Evolutionary conservation across 192 early-diverging fungal species (phyloP).

Genomic region (Linnemannia schmuckeri): DNA sequence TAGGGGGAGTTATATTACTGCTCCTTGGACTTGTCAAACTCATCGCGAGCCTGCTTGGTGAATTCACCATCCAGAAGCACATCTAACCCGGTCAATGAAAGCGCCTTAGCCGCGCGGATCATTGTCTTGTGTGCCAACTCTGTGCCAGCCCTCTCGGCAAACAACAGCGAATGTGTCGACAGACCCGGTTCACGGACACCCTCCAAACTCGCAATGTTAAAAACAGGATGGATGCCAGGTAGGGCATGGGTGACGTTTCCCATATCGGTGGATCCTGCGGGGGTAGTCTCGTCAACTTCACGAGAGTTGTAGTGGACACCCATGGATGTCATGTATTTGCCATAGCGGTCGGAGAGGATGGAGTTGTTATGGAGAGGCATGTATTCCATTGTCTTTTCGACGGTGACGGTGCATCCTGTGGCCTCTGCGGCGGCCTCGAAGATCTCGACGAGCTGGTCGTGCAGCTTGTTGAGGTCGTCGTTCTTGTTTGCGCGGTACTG

Average conservation of each 20-base stretch:
- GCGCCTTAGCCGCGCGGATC: constrained; percentile 64
- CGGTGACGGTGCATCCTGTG: constrained; percentile 75
- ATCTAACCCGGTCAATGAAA: constrained; percentile 65
- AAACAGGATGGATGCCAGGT: constrained; percentile 71
- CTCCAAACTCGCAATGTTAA: constrained; percentile 69
- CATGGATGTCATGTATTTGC: constrained; percentile 62
- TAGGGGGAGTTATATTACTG: neutral
- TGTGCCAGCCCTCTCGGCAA: constrained; percentile 71
- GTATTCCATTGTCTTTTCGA: constrained; percentile 50
- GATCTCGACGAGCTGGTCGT: constrained; percentile 66
- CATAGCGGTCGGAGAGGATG: constrained; percentile 62
- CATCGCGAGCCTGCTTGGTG: constrained; percentile 56
- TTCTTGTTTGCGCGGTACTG: constrained; percentile 71
- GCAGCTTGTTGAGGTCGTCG: constrained; percentile 66
- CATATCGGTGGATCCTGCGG: constrained; percentile 76
- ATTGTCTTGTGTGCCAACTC: constrained; percentile 68
- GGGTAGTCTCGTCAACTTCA: constrained; percentile 44
- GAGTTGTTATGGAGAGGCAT: constrained; percentile 69
- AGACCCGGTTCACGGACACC: constrained; percentile 51
- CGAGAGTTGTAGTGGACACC: constrained; percentile 47
- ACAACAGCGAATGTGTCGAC: constrained; percentile 75
- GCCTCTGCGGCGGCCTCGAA: constrained; percentile 77
- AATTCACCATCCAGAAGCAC: constrained; percentile 64
- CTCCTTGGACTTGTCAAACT: constrained; percentile 49
- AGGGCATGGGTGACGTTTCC: constrained; percentile 77